Evolutionary conservation across 148 eudicot species (phyloP).

Genomic region (Cornus suecica): DNA sequence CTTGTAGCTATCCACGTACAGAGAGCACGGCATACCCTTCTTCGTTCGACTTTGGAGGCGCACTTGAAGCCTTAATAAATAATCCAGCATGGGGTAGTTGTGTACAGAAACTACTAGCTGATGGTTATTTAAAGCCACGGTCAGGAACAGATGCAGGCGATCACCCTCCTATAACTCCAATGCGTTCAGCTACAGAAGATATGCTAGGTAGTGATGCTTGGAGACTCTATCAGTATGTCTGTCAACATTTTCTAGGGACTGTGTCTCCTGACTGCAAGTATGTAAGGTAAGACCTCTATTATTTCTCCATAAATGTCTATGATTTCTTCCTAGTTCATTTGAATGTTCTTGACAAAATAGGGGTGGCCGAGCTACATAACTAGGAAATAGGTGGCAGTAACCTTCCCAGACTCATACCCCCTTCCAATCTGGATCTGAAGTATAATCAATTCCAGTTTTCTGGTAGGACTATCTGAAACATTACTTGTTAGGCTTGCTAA

Average conservation of each 20-base stretch:
- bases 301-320: not conserved
- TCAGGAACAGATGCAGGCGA: slow-evolving; percentile 90
- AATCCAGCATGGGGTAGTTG: slow-evolving; percentile 68
- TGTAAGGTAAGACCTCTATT: slow-evolving; percentile 39
- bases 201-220: slow-evolving; percentile 79
- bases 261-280: slow-evolving; percentile 89
- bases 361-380: too few relatives aligned
- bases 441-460: too few relatives aligned
- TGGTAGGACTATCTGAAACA: too few relatives aligned
- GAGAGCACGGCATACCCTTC: slow-evolving; percentile 97
- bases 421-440: too few relatives aligned
- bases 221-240: slow-evolving; percentile 88
- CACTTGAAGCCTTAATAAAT: slow-evolving; percentile 50
- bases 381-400: too few relatives aligned
- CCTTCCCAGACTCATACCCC: too few relatives aligned
- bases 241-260: slow-evolving; percentile 83
- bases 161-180: slow-evolving; percentile 96
- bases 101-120: slow-evolving; percentile 49
- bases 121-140: slow-evolving; percentile 68
- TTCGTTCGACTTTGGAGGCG: slow-evolving; percentile 78
- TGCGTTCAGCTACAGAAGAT: slow-evolving; percentile 81
- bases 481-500: too few relatives aligned
- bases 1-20: slow-evolving; percentile 85
- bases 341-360: not conserved
- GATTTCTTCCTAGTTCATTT: not conserved